Conservation (phyloP, 176 grass and related monocot species). For the Miscanthus lutarioriparius region DNA sequence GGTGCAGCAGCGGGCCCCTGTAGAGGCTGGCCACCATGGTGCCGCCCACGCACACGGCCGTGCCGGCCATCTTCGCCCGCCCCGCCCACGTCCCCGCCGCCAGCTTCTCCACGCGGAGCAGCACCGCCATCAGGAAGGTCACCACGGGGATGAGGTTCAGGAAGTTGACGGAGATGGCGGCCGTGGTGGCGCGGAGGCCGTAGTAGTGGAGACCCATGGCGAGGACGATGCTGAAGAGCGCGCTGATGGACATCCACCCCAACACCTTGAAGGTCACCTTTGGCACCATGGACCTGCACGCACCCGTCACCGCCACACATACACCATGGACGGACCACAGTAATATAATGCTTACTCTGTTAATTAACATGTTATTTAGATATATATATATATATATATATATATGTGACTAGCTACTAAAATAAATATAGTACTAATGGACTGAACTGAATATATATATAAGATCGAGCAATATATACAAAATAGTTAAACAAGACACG, state of each 20-base stretch:
- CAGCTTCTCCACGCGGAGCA: constrained; percentile 49
- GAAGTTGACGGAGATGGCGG: constrained; percentile 38
- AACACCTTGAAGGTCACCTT: constrained; percentile 25
- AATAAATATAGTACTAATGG: too few species aligned
- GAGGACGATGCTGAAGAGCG: constrained; percentile 29
- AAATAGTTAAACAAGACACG: too few species aligned
- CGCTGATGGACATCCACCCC: constrained; percentile 25
- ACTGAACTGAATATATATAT: too few species aligned
- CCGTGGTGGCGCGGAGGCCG: constrained; percentile 37
- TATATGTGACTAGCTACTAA: too few species aligned
- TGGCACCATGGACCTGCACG: constrained; percentile 29
- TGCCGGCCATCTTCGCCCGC: constrained; percentile 41
- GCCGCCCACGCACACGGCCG: constrained; percentile 41
- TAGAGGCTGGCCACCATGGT: constrained; percentile 51
- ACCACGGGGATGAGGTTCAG: constrained; percentile 47
- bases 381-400: too few species aligned
- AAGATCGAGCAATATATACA: too few species aligned
- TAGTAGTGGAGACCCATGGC: constrained; percentile 51
- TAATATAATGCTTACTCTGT: too few species aligned
- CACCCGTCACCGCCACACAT: too few species aligned
- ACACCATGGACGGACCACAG: too few species aligned
- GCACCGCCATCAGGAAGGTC: constrained; percentile 40
- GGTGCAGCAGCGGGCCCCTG: constrained; percentile 24
- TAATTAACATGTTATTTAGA: too few species aligned
- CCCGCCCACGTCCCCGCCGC: neutral